phyloP scores from a whole-genome alignment of 2,329 filamentous ascomycete species.

The Blastomyces percursus region DNA sequence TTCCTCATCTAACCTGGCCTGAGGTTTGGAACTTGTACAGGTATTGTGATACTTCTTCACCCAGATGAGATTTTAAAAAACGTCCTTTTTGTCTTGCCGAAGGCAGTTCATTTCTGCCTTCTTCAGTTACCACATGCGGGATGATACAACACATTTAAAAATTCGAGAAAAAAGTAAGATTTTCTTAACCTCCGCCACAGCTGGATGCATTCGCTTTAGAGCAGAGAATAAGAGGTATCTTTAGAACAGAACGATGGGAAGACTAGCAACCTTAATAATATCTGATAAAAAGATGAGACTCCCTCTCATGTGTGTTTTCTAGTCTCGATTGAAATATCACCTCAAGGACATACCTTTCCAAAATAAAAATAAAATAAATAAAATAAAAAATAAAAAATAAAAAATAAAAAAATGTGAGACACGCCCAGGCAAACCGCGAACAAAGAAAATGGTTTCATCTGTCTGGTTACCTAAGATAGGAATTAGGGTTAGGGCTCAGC shows the following conservation, averaged over 20 bases:
- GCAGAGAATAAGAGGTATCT: too few species aligned
- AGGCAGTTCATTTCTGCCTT: not conserved
- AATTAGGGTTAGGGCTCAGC: not conserved
- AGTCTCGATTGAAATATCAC: not conserved
- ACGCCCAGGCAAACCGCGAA: not conserved
- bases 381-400: not conserved
- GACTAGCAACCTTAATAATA: not conserved
- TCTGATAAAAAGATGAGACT: not conserved
- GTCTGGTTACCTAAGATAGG: too few species aligned
- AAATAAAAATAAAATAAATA: not conserved
- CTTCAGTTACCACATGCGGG: not conserved
- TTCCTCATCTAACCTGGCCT: too few species aligned
- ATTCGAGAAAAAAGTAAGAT: not conserved
- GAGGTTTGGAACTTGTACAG: too few species aligned
- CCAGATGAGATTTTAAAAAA: not conserved
- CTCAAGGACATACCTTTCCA: not conserved
- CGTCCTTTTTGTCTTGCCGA: too few species aligned
- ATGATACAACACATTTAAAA: not conserved
- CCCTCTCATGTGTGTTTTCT: not conserved
- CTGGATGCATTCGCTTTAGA: too few species aligned
- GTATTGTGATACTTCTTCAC: not conserved
- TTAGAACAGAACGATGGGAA: not conserved
- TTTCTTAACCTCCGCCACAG: too few species aligned
- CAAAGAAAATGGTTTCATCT: not conserved
- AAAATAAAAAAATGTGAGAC: not conserved